Percentiles rank a stretch among this genome's conserved stretches.
phyloP scores from a whole-genome alignment of 1,284 basidiomycete genomes.

The Leccinum solheimii region DNA sequence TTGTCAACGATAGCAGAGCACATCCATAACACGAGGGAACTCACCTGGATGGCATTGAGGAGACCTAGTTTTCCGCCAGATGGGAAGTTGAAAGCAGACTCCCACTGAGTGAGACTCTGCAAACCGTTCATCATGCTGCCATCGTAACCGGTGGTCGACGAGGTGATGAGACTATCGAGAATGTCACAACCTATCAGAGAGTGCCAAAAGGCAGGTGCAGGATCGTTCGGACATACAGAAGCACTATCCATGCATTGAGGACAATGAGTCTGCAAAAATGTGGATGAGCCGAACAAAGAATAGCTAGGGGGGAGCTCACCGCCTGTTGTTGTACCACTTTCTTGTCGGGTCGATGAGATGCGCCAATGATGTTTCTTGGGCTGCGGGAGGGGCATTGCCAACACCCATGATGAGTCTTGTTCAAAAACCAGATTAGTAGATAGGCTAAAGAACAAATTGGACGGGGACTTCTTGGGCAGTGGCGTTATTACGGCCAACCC shows the following conservation, averaged over 20 bases:
- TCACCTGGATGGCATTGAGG: slow-evolving; percentile 74
- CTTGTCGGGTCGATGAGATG: slow-evolving; percentile 63
- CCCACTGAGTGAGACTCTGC: slow-evolving; percentile 66
- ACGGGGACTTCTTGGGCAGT: neutral
- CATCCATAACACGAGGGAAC: slow-evolving; percentile 13
- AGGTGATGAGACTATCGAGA: slow-evolving; percentile 61
- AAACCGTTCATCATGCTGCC: slow-evolving; percentile 79
- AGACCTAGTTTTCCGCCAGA: slow-evolving; percentile 60
- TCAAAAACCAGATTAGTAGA: too few species aligned
- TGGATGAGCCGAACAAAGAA: slow-evolving; percentile 1
- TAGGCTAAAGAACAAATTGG: neutral
- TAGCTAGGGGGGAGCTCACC: slow-evolving; percentile 40
- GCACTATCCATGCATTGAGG: slow-evolving; percentile 68
- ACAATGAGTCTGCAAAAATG: slow-evolving; percentile 49
- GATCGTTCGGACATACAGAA: slow-evolving; percentile 47
- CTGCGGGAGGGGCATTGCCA: slow-evolving; percentile 36
- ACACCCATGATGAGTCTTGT: slow-evolving; percentile 45
- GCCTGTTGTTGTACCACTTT: slow-evolving; percentile 72
- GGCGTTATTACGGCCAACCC: neutral
- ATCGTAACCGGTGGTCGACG: slow-evolving; percentile 77
- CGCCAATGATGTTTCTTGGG: slow-evolving; percentile 41
- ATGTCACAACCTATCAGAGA: slow-evolving; percentile 5
- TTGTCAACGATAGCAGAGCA: slow-evolving; percentile 1
- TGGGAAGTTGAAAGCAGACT: slow-evolving; percentile 56
- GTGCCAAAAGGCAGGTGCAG: neutral